A percentile compares a stretch with the other conserved stretches of the same genome.
These are phyloP conservation scores for Citrus maxima DNA, from an alignment of 345 rosid genomes.

Conservation along the genomic window DNA sequence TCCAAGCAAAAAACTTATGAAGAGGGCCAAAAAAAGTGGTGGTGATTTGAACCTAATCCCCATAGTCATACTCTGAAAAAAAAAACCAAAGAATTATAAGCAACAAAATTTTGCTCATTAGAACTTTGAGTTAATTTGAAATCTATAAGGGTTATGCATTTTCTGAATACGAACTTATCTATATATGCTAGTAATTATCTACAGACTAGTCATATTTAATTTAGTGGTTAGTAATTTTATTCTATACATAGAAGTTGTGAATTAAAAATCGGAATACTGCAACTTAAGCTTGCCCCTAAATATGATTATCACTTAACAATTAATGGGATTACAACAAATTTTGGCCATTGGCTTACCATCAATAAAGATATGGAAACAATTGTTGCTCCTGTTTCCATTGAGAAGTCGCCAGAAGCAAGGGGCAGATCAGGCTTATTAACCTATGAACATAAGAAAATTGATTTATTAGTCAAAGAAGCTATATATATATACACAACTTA, in stretches of 20 bases:
- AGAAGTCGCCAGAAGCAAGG: conserved; percentile 32
- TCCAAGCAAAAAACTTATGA: conserved; percentile 23
- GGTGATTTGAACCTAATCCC: conserved; percentile 28
- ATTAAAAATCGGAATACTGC: too few species aligned
- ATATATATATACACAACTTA: too few species aligned
- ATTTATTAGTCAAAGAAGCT: background rate
- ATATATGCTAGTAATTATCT: background rate
- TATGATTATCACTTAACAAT: background rate
- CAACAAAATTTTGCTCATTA: background rate
- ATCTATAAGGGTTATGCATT: background rate
- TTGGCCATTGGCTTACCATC: conserved; percentile 13
- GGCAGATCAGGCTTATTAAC: conserved; percentile 42
- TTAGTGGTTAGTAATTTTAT: too few species aligned
- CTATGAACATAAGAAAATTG: conserved; percentile 8
- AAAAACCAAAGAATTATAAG: background rate
- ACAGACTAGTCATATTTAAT: too few species aligned
- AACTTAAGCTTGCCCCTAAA: too few species aligned
- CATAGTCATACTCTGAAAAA: conserved; percentile 29
- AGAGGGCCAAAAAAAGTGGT: conserved; percentile 25
- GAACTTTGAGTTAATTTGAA: background rate
- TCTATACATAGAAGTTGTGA: too few species aligned
- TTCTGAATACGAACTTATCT: too few species aligned
- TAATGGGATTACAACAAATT: background rate
- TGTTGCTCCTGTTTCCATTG: conserved; percentile 23
- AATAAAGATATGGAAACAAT: conserved; percentile 24